Evolutionary conservation across 2,329 filamentous ascomycete species (phyloP).

Genomic region (Penicillium sp.): DNA sequence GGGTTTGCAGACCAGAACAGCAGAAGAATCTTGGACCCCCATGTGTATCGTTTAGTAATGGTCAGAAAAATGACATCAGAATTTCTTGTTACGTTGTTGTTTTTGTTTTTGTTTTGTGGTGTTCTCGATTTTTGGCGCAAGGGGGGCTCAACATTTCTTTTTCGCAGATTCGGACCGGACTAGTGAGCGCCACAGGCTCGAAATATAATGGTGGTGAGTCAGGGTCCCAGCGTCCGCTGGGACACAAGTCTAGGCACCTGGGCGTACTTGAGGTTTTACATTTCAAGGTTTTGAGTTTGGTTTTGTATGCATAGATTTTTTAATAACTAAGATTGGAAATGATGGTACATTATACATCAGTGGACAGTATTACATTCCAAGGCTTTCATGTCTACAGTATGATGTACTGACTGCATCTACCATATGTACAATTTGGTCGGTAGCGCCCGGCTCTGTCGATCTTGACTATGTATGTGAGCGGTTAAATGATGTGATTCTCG

Average conservation of each 20-base stretch:
- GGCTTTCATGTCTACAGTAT: no score
- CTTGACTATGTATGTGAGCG: neutral
- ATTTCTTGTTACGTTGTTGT: neutral
- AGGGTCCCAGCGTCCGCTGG: constrained; percentile 3
- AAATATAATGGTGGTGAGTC: constrained; percentile 17
- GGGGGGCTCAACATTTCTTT: constrained; percentile 8
- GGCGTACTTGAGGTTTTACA: neutral
- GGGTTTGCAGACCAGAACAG: neutral
- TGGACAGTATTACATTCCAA: no score
- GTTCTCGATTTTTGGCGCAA: constrained; percentile 8
- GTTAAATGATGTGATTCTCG: neutral
- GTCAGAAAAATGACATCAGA: neutral
- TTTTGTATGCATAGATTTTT: neutral
- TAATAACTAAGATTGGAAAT: no score
- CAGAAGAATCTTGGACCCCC: neutral
- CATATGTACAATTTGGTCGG: neutral
- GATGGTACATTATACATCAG: no score
- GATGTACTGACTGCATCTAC: neutral
- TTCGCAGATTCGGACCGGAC: constrained; percentile 9
- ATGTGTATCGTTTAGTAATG: neutral
- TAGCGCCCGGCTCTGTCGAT: neutral
- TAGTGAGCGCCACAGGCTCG: constrained; percentile 22
- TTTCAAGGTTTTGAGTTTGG: neutral
- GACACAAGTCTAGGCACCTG: neutral
- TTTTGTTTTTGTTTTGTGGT: neutral